A percentile compares a stretch with the other conserved stretches of the same genome.
These are phyloP conservation scores for Quillaja saponaria DNA, from an alignment of 306 rosid species.

Conservation along the genomic window DNA sequence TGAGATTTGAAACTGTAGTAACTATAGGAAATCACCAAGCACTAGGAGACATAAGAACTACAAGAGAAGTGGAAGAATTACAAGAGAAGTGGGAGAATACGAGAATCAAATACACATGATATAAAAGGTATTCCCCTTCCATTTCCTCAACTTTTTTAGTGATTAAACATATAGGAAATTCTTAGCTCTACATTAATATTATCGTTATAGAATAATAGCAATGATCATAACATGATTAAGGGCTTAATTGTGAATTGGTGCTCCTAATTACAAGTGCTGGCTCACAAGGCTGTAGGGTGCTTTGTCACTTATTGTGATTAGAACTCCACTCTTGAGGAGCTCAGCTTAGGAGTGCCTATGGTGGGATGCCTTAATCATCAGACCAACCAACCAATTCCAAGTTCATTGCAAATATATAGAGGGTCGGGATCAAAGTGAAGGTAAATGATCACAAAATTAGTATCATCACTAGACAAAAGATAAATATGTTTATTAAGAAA, in stretches of 20 bases:
- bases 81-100: no score
- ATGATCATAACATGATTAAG: no score
- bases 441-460: constrained; percentile 41
- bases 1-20: no score
- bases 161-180: no score
- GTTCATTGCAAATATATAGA: constrained; percentile 47
- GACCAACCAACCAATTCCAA: constrained; percentile 58
- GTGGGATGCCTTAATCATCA: constrained; percentile 56
- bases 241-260: constrained; percentile 54
- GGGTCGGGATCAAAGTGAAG: constrained; percentile 47
- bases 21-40: no score
- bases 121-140: no score
- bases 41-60: no score
- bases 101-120: no score
- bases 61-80: no score
- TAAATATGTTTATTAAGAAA: constrained; percentile 33
- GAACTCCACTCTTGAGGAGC: constrained; percentile 56
- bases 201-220: no score
- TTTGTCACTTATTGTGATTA: constrained; percentile 55
- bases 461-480: constrained; percentile 43
- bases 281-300: constrained; percentile 48
- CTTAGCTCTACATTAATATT: no score
- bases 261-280: constrained; percentile 48
- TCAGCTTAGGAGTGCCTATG: constrained; percentile 58
- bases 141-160: no score